Base-by-base conservation (phyloP, 2,329 filamentous ascomycete genomes). In the Colletotrichum salicis region DNA sequence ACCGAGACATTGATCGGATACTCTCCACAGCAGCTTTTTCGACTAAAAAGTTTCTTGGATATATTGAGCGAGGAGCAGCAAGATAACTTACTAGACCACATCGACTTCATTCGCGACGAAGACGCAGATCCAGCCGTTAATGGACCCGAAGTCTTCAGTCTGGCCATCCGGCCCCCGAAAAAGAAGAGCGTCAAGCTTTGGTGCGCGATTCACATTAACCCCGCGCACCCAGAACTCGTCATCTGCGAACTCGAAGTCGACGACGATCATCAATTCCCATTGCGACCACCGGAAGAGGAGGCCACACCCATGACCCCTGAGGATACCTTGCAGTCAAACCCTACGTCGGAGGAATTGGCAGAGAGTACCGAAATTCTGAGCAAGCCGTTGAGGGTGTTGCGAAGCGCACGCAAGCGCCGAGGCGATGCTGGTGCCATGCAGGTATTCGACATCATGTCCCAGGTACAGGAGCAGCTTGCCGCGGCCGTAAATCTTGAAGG, bases 161-260 rank as follows among this genome's bases (percentile, higher is more conserved):
- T 97, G 61, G 91, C 92, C 0, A 86, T 97, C 56, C 89, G 89
- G n/a, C 81, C 86, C 0, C 87, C 90, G 0, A 84, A 86, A 31
- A 85, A 86, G 24, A 86, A 87, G 71, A 86, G 85, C 4, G 85
- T 88, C 64, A 96, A 95, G 78, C 82, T 97, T 2, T 97, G 95
- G 95, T 97, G 94, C 79, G 94, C 94, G 8, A 91, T 96, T 75
- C 95, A 97, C 77, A 88, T 93, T 68, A 93, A 91, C 63, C 87
- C 91, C 1, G 82, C 85, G 1, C 90, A 94, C 73, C 88, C 90
- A 0, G 89, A 93, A 57, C 80, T 96, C 29, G 85, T 97, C 33
- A 92, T 97, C 11, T 97, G 94, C 84, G 95, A 97, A 77, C 96
- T 97, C 70, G 95, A 97, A 79, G 81, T 94, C 2, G 94, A 97